Conservation (phyloP, 371 early-diverging fungal genomes). For the Rhizopus stolonifer region DNA sequence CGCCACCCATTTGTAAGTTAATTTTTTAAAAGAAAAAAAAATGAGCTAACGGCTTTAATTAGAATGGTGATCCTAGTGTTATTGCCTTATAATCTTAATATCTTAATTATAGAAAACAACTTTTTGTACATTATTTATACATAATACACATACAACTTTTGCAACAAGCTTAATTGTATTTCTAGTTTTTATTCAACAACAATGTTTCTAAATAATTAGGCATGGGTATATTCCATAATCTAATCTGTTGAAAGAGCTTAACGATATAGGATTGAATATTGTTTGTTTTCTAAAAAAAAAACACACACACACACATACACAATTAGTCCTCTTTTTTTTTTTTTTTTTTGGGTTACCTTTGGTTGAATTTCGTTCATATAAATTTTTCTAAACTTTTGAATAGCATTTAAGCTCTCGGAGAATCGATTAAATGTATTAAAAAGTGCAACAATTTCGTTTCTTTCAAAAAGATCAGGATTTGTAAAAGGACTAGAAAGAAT, state of each 20-base stretch:
- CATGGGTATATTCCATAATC: slow-evolving; percentile 28
- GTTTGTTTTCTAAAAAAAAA: background rate
- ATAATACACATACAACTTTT: too few species aligned
- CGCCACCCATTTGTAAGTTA: slow-evolving; percentile 65
- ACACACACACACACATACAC: background rate
- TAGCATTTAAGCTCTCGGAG: slow-evolving; percentile 73
- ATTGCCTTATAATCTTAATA: slow-evolving; percentile 8
- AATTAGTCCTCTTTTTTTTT: slow-evolving; percentile 5
- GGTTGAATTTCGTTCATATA: slow-evolving; percentile 53
- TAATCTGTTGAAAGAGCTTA: slow-evolving; percentile 11
- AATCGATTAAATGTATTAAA: slow-evolving; percentile 89
- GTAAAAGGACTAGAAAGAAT: slow-evolving; percentile 41
- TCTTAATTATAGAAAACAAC: too few species aligned
- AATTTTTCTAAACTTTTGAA: slow-evolving; percentile 71
- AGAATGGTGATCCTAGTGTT: slow-evolving; percentile 44
- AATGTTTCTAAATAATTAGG: too few species aligned
- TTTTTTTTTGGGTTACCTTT: background rate
- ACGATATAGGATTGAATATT: background rate
- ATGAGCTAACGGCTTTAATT: background rate
- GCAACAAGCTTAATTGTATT: too few species aligned
- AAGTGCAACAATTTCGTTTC: slow-evolving; percentile 91
- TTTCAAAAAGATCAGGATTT: slow-evolving; percentile 61
- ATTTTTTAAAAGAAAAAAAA: background rate
- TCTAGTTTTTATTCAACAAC: too few species aligned
- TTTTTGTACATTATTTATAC: too few species aligned